phyloP scores from a whole-genome alignment of 768 basidiomycete genomes.

The Pleurotus pulmonarius region DNA sequence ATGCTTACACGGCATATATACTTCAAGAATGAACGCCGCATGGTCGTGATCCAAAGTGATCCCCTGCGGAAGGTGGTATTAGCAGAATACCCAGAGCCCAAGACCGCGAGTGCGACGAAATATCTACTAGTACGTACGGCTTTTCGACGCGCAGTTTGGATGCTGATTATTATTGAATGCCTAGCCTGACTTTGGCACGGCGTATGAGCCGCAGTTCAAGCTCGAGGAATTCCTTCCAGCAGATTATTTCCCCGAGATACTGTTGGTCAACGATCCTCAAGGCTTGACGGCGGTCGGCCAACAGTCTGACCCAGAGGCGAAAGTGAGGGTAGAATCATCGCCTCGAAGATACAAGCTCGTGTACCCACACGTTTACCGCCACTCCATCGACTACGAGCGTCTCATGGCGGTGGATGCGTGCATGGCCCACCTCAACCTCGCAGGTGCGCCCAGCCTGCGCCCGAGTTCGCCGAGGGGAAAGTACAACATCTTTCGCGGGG shows the following conservation, averaged over 20 bases:
- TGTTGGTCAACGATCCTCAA: conserved; percentile 21
- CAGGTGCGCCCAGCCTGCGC: conserved; percentile 12
- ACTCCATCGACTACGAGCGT: neutral
- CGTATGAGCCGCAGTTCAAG: conserved; percentile 10
- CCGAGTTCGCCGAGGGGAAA: conserved; percentile 12
- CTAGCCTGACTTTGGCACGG: neutral
- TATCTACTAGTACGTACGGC: neutral
- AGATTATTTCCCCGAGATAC: conserved; percentile 19
- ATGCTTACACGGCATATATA: neutral
- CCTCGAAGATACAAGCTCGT: conserved; percentile 15
- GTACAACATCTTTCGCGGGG: conserved; percentile 31
- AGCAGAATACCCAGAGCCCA: neutral
- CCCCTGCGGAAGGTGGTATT: neutral
- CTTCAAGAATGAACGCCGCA: neutral
- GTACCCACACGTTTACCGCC: conserved; percentile 7
- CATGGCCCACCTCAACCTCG: conserved; percentile 14
- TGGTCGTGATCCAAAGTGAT: neutral
- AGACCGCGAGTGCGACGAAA: neutral
- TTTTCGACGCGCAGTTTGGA: neutral
- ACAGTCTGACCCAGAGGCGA: neutral
- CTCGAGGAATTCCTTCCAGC: conserved; percentile 19
- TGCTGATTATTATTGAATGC: neutral
- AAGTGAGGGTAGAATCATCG: neutral
- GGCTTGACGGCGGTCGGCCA: conserved; percentile 5
- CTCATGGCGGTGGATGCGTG: no score